phyloP scores from a whole-genome alignment of 768 basidiomycete genomes.

The Pleurotus ostreatus region DNA sequence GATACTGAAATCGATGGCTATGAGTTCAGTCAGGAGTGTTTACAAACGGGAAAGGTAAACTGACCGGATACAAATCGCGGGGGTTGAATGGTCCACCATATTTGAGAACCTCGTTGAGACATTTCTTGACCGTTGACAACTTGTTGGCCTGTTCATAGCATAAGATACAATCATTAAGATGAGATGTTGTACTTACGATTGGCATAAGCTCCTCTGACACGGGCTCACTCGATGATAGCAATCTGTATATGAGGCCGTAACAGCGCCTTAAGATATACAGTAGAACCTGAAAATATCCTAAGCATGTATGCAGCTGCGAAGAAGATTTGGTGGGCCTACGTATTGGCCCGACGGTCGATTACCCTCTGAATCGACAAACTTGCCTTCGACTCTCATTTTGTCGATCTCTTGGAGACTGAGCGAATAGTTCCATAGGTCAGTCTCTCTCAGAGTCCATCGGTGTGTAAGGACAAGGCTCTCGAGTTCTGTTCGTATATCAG shows the following conservation, averaged over 20 bases:
- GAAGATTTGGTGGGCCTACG: slow-evolving; percentile 41
- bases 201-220: slow-evolving; percentile 99
- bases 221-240: slow-evolving; percentile 93
- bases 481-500: slow-evolving; percentile 79
- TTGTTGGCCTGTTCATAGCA: slow-evolving; percentile 75
- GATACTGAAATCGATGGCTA: slow-evolving; percentile 54
- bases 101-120: slow-evolving; percentile 92
- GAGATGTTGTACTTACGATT: slow-evolving; percentile 45
- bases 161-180: not conserved
- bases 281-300: slow-evolving; percentile 55
- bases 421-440: slow-evolving; percentile 91
- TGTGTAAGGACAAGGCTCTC: slow-evolving; percentile 93
- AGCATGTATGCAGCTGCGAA: not conserved
- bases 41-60: slow-evolving; percentile 21
- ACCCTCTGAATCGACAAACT: slow-evolving; percentile 93
- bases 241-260: slow-evolving; percentile 91
- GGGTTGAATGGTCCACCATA: slow-evolving; percentile 92
- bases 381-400: slow-evolving; percentile 94
- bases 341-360: slow-evolving; percentile 93
- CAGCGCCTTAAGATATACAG: slow-evolving; percentile 91
- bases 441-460: slow-evolving; percentile 95
- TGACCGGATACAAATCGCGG: slow-evolving; percentile 88
- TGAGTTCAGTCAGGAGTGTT: not conserved
- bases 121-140: slow-evolving; percentile 93
- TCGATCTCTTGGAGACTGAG: slow-evolving; percentile 94